phyloP scores from a whole-genome alignment of 176 grass and related monocot genomes.

The Urochloa ruziziensis region DNA sequence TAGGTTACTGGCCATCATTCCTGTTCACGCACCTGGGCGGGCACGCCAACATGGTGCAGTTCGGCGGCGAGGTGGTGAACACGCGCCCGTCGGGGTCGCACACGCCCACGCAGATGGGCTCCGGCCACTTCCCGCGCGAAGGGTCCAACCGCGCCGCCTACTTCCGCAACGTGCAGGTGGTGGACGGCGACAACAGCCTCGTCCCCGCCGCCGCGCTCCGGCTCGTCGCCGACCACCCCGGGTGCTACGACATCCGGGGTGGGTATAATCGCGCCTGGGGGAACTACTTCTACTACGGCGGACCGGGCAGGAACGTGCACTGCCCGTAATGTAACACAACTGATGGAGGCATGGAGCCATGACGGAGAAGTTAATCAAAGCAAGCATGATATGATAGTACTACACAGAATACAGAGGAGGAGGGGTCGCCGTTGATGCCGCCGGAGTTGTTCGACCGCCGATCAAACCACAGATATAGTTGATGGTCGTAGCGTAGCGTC shows the following conservation, averaged over 20 bases:
- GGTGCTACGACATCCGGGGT: slow-evolving; percentile 68
- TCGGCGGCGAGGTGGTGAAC: slow-evolving; percentile 87
- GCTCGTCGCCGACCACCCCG: slow-evolving; percentile 66
- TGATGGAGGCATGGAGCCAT: neutral
- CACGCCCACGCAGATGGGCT: slow-evolving; percentile 83
- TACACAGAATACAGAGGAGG: neutral
- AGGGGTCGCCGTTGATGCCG: no score
- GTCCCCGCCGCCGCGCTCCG: slow-evolving; percentile 53
- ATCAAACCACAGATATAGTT: no score
- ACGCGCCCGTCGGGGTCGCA: slow-evolving; percentile 47
- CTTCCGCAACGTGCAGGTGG: slow-evolving; percentile 85
- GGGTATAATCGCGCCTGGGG: slow-evolving; percentile 56
- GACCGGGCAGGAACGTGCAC: slow-evolving; percentile 59
- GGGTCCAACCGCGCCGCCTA: slow-evolving; percentile 62
- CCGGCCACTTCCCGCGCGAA: slow-evolving; percentile 59
- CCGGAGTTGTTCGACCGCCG: no score
- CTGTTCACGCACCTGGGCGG: slow-evolving; percentile 67
- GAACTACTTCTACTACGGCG: slow-evolving; percentile 85
- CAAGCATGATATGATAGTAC: no score
- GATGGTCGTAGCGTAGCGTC: no score
- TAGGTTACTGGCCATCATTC: slow-evolving; percentile 76
- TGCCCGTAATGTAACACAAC: slow-evolving; percentile 17
- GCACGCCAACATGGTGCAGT: slow-evolving; percentile 91
- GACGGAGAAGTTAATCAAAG: neutral
- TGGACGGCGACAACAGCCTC: slow-evolving; percentile 88